Evolutionary conservation across 345 rosid genomes (phyloP).

Genomic region (Garcia nutans): DNA sequence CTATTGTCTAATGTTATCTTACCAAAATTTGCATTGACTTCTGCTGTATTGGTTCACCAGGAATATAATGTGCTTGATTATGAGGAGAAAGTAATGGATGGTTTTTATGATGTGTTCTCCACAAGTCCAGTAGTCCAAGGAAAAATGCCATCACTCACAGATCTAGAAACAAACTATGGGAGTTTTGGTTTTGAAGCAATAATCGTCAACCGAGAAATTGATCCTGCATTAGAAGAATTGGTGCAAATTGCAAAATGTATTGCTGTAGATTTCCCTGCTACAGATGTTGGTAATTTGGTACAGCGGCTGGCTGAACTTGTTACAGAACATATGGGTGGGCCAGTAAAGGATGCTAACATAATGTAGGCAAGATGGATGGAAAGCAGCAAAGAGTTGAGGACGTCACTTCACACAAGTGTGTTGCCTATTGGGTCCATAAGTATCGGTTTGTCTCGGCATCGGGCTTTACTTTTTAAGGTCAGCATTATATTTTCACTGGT

Average conservation of each 20-base stretch:
- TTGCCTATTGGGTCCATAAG: constrained; percentile 87
- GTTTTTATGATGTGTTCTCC: constrained; percentile 85
- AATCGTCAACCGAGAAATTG: constrained; percentile 66
- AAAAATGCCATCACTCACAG: constrained; percentile 83
- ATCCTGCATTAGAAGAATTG: constrained; percentile 76
- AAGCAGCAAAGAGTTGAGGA: constrained; percentile 73
- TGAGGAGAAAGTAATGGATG: constrained; percentile 91
- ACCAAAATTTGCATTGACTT: constrained; percentile 20
- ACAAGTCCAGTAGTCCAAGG: constrained; percentile 53
- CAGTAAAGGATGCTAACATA: constrained; percentile 83
- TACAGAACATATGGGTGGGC: constrained; percentile 95
- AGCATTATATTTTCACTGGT: constrained; percentile 22
- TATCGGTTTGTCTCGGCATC: constrained; percentile 90
- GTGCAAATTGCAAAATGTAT: constrained; percentile 80
- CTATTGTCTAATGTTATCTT: neutral
- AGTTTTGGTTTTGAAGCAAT: constrained; percentile 81
- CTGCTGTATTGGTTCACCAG: constrained; percentile 37
- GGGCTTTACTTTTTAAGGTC: constrained; percentile 99
- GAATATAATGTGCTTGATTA: constrained; percentile 93
- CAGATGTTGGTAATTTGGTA: constrained; percentile 62
- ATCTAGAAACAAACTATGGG: constrained; percentile 73
- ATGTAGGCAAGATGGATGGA: constrained; percentile 88
- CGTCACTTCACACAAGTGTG: constrained; percentile 68
- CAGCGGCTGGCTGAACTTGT: constrained; percentile 91
- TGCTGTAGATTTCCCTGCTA: constrained; percentile 63